Conservation (phyloP, 2,329 filamentous ascomycete genomes). For the Hypoxylon sp. region DNA sequence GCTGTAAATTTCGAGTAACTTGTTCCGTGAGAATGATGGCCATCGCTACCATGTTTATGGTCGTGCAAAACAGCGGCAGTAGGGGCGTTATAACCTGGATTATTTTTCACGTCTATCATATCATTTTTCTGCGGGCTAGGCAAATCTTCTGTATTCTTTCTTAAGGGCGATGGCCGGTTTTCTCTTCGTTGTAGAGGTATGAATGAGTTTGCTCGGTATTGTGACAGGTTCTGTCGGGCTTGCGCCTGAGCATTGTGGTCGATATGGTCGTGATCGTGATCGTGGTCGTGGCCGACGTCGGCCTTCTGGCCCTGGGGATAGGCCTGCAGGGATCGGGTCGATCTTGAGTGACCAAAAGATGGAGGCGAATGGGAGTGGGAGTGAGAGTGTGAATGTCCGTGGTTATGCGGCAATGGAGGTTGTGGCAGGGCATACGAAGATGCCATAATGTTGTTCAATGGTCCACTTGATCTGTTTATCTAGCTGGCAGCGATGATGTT, state of each 20-base stretch:
- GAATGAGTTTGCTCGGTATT: slow-evolving; percentile 56
- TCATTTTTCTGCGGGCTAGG: slow-evolving; percentile 45
- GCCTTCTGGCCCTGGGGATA: slow-evolving; percentile 51
- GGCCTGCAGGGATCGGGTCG: slow-evolving; percentile 52
- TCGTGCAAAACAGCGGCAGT: slow-evolving; percentile 46
- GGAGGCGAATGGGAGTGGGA: slow-evolving; percentile 57
- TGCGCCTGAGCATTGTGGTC: slow-evolving; percentile 50
- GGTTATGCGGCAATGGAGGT: slow-evolving; percentile 64
- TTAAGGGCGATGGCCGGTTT: slow-evolving; percentile 54
- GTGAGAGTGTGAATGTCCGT: slow-evolving; percentile 58
- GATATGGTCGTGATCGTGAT: slow-evolving; percentile 53
- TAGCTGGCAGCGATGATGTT: slow-evolving; percentile 9
- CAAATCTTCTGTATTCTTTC: slow-evolving; percentile 49
- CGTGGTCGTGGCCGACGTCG: slow-evolving; percentile 52
- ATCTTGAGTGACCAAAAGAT: slow-evolving; percentile 59
- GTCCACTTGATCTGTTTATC: slow-evolving; percentile 11
- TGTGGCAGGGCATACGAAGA: slow-evolving; percentile 69
- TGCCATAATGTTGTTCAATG: slow-evolving; percentile 58
- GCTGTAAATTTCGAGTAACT: slow-evolving; percentile 78
- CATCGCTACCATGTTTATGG: slow-evolving; percentile 48
- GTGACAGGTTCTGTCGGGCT: slow-evolving; percentile 50
- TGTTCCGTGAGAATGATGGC: slow-evolving; percentile 52
- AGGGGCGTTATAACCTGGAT: slow-evolving; percentile 31
- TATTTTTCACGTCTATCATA: slow-evolving; percentile 37
- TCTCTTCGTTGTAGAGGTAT: slow-evolving; percentile 54